Conservation (phyloP, 169 alveolate species). For the Cryptosporidium parvum region DNA sequence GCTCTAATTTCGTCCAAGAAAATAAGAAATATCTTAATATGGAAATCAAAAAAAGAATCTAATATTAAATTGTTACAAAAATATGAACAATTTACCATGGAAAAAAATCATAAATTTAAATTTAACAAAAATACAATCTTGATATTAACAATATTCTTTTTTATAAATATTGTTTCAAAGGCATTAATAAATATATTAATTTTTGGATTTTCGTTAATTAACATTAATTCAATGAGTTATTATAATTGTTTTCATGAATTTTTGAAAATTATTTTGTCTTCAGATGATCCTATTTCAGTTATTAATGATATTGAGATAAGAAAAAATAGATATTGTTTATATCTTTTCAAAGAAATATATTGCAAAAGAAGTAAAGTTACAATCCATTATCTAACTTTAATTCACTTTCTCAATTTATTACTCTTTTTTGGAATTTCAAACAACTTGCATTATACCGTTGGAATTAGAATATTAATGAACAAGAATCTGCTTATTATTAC, state of each 20-base stretch:
- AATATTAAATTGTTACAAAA: background rate
- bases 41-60: background rate
- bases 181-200: background rate
- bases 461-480: background rate
- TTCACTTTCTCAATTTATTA: background rate
- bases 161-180: conserved; percentile 21
- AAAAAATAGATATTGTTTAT: background rate
- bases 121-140: background rate
- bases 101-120: background rate
- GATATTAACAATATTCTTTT: background rate
- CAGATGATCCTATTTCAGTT: conserved; percentile 47
- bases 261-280: background rate
- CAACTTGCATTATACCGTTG: background rate
- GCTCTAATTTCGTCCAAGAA: conserved; percentile 22
- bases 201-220: background rate
- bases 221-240: too few species aligned
- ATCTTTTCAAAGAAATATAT: conserved; percentile 23
- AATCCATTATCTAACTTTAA: conserved; percentile 3
- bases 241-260: background rate
- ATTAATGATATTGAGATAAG: conserved; percentile 43
- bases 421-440: conserved; percentile 3
- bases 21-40: background rate
- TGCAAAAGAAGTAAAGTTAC: background rate
- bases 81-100: background rate
- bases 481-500: background rate